These are phyloP conservation scores for Komagataella mondaviorum DNA, from an alignment of 805 yeast species.

Conservation along the genomic window DNA sequence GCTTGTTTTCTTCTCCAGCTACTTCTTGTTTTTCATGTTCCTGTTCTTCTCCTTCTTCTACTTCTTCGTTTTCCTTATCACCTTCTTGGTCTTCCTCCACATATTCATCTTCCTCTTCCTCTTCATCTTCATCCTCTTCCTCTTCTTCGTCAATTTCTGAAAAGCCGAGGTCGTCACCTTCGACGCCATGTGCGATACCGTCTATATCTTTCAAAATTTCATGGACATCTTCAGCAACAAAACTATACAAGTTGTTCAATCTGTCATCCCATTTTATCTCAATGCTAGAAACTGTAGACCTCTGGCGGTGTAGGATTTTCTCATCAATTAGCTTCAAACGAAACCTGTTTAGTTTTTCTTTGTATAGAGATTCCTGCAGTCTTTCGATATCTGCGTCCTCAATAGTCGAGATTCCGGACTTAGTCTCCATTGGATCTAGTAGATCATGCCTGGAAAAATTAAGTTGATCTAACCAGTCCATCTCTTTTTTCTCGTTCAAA, in stretches of 20 bases:
- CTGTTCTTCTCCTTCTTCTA: conserved; percentile 1
- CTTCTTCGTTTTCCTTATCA: conserved; percentile 16
- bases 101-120: conserved; percentile 24
- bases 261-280: conserved; percentile 16
- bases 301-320: conserved; percentile 11
- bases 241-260: conserved; percentile 9
- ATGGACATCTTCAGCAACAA: conserved; percentile 10
- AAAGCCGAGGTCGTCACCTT: conserved; percentile 9
- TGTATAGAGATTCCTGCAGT: conserved; percentile 8
- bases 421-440: neutral
- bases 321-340: conserved; percentile 14
- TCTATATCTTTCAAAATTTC: conserved; percentile 7
- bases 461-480: neutral
- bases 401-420: conserved; percentile 2
- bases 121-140: conserved; percentile 1
- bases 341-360: conserved; percentile 13
- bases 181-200: conserved; percentile 16
- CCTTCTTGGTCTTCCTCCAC: conserved; percentile 51
- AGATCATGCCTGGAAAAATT: conserved; percentile 6
- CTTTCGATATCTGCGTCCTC: conserved; percentile 7
- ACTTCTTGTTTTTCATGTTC: conserved; percentile 12
- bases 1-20: conserved; percentile 47
- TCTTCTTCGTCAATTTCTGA: neutral
- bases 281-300: conserved; percentile 8
- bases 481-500: conserved; percentile 2